Evolutionary conservation across 257 asterid genomes (phyloP), one percentile per base, ranked within the genome.

Genomic region (Solanum paucissectum): DNA sequence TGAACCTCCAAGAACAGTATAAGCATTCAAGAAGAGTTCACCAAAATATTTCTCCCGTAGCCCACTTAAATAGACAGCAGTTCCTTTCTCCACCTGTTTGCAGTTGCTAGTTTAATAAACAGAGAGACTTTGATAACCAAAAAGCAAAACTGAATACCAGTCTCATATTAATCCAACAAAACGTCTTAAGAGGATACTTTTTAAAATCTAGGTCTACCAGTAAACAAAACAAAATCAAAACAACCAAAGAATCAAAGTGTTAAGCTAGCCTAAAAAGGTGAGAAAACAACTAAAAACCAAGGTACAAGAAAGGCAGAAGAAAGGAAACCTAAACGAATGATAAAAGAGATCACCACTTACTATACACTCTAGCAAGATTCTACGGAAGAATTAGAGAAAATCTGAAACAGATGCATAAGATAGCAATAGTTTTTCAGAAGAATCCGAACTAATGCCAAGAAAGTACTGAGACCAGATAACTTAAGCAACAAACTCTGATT

Each of bases 41-140:
- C 99, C 99, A 89, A 94, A 97, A 89, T 95, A 92, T 90, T 97
- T 95, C 94, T 97, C 99, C 32, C 99, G 94, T 46, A 95, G 88
- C 69, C 99, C 99, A 92, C 99, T 97, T 88, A 97, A 89, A 92
- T 95, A 97, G 68, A 96, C 95, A 85, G 92, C 88, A 79, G 91
- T 84, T 85, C 99, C 99, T 91, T 95, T 94, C 90, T 97, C 99
- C 60, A 97, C 98, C 99, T 97, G 95, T 88, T 89, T 83, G 90
- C 88, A 91, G 87, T 79, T 89, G 87, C 86, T 85, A 87, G 38
- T 40, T 37, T 71, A 66, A 79, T 88, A 64, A 88, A 87, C 71
- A 83, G 90, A 84, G 87, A 87, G 87, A 87, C 87, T 84, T 87
- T 79, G 71, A 90, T 42, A 40, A 86, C 85, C 77, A 60, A 40